Evolutionary conservation across 768 basidiomycete species (phyloP).

Genomic region (Obba rivulosa): DNA sequence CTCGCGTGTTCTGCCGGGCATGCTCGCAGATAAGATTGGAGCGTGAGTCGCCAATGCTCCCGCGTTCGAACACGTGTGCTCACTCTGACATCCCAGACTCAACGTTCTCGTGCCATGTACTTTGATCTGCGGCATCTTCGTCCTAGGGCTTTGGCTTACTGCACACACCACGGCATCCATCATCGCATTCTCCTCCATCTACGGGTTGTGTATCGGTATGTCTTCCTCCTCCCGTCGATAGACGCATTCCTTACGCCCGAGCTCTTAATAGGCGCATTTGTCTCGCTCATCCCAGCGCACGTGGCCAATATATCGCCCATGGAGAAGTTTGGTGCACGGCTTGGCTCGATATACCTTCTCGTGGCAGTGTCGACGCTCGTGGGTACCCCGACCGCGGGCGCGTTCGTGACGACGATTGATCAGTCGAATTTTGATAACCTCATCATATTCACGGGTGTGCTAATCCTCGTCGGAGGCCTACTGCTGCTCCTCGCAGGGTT

Average conservation of each 20-base stretch:
- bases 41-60: slow-evolving; percentile 12
- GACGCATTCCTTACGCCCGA: not conserved
- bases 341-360: slow-evolving; percentile 27
- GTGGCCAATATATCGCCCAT: slow-evolving; percentile 25
- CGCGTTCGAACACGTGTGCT: not conserved
- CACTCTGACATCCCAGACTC: slow-evolving; percentile 15
- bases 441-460: slow-evolving; percentile 26
- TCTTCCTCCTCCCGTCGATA: not conserved
- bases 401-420: slow-evolving; percentile 20
- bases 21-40: slow-evolving; percentile 24
- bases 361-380: slow-evolving; percentile 25
- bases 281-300: slow-evolving; percentile 26
- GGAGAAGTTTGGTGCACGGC: slow-evolving; percentile 24
- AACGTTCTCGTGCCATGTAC: slow-evolving; percentile 24
- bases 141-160: slow-evolving; percentile 25
- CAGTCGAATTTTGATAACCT: slow-evolving; percentile 21
- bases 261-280: slow-evolving; percentile 20
- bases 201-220: slow-evolving; percentile 26
- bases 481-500: slow-evolving; percentile 5
- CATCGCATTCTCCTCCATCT: slow-evolving; percentile 24
- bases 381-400: slow-evolving; percentile 30
- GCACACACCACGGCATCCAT: slow-evolving; percentile 18
- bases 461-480: slow-evolving; percentile 14
- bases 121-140: slow-evolving; percentile 18
- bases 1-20: slow-evolving; percentile 24